Base-by-base conservation (phyloP, 306 rosid genomes). In the Biancaea sappan region DNA sequence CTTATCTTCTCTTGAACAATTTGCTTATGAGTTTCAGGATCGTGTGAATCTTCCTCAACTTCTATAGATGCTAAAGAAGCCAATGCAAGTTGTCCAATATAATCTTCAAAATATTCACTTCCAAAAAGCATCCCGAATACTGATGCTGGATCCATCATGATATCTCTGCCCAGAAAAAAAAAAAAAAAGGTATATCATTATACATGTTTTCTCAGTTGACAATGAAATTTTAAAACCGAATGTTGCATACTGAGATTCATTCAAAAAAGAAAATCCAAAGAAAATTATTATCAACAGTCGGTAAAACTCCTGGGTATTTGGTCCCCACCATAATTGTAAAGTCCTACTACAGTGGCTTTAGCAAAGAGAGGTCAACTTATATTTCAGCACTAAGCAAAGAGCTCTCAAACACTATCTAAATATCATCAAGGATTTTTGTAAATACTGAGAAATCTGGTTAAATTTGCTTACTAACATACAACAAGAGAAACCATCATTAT, bases 71-170 rank as follows among this genome's bases (percentile, higher is more conserved):
- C 83, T 72, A 92, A 48, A 62, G 86, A 72, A 73, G 96, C 95
- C 80, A 92, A 80, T 79, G 95, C 93, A 77, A 94, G 92, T 79
- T 87, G 84, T 61, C 99, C 99, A 48, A 92, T 82, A 79, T 87
- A 94, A 48, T 92, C 99, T 56, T 92, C 99, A 84, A 94, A 94
- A 37, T 7, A 63, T 8, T 94, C 99, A 51, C 95, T 94, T 77
- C 99, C 99, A 66, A 94, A 94, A 82, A 94, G 86, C 99, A 94
- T 94, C 60, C 99, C 99, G 67, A 94, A 94, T 69, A 94, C 99
- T 62, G 92, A 66, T 66, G 95, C 29, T 56, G 99, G 99, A 54
- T 94, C 99, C 66, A 94, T 72, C 98, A 94, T 90, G 79, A 85
- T 71, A 10, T 94, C 98, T 81, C 99, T 94, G 84, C 26, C 54